Evolutionary conservation across 306 rosid genomes (phyloP).

Genomic region (Luffa acutangula): DNA sequence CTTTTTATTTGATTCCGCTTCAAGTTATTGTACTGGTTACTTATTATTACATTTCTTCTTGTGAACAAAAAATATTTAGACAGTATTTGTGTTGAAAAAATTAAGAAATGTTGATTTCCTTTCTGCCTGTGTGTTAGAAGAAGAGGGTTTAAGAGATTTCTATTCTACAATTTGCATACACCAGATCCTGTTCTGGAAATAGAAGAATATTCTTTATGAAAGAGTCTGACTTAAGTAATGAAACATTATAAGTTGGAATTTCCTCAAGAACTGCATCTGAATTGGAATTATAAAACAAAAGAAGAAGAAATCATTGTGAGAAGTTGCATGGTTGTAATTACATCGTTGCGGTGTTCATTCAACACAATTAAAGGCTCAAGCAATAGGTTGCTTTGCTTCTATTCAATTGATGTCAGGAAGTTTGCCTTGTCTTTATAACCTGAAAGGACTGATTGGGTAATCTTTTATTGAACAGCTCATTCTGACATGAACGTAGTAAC

Average conservation of each 20-base stretch:
- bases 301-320: not conserved
- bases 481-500: constrained; percentile 96
- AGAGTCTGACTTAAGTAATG: not conserved
- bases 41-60: not conserved
- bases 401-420: not conserved
- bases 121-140: not conserved
- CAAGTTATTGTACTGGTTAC: not conserved
- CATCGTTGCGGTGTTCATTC: not conserved
- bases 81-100: not conserved
- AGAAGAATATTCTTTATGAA: not conserved
- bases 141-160: not conserved
- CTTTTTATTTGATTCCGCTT: not conserved
- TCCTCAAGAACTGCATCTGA: not conserved
- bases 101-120: not conserved
- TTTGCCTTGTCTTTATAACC: constrained; percentile 11
- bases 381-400: not conserved
- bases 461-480: constrained; percentile 71
- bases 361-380: not conserved
- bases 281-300: not conserved
- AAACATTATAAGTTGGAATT: not conserved
- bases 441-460: constrained; percentile 37
- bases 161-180: not conserved
- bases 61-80: not conserved
- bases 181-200: not conserved
- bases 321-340: not conserved